Percentiles rank a stretch among this genome's conserved stretches.
Evolutionary conservation across 2,329 filamentous ascomycete genomes (phyloP).

Genomic region (Didymella arachidicola): DNA sequence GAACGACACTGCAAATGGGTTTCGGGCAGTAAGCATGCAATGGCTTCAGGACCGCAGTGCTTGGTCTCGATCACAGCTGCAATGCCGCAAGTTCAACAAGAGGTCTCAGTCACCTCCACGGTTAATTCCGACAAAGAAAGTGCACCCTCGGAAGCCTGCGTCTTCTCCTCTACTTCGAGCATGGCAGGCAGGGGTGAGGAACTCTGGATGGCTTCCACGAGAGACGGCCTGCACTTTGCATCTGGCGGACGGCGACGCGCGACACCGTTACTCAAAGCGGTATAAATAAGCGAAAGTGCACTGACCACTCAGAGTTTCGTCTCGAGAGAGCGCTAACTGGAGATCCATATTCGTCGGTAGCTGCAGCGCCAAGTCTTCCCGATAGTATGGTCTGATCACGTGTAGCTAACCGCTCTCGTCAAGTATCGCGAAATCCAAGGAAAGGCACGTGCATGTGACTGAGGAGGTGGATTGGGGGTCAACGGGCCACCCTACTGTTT

Average conservation of each 20-base stretch:
- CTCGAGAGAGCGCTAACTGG: constrained; percentile 16
- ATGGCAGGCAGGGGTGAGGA: constrained; percentile 8
- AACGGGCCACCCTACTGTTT: constrained; percentile 4
- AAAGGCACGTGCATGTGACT: constrained; percentile 29
- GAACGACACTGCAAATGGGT: not conserved
- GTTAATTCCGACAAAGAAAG: constrained; percentile 8
- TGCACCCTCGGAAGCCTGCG: constrained; percentile 6
- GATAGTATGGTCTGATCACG: constrained; percentile 21
- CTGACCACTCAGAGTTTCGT: constrained; percentile 21
- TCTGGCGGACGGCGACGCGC: constrained; percentile 28
- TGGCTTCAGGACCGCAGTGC: constrained; percentile 9
- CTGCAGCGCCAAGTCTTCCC: constrained; percentile 20
- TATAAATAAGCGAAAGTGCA: constrained; percentile 28
- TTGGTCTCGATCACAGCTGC: constrained; percentile 4
- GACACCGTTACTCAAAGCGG: constrained; percentile 23
- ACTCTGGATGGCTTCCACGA: constrained; percentile 31
- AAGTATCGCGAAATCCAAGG: constrained; percentile 31
- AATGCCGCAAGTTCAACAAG: constrained; percentile 1
- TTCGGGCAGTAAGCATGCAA: constrained; percentile 3
- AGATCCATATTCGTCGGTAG: constrained; percentile 28
- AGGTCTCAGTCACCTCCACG: not conserved
- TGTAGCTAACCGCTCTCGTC: constrained; percentile 25
- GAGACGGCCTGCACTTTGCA: constrained; percentile 27
- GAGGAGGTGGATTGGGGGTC: constrained; percentile 3
- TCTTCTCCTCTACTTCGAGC: constrained; percentile 7